Base-by-base conservation (phyloP, 371 early-diverging fungal species). In the Mycotypha africana region DNA sequence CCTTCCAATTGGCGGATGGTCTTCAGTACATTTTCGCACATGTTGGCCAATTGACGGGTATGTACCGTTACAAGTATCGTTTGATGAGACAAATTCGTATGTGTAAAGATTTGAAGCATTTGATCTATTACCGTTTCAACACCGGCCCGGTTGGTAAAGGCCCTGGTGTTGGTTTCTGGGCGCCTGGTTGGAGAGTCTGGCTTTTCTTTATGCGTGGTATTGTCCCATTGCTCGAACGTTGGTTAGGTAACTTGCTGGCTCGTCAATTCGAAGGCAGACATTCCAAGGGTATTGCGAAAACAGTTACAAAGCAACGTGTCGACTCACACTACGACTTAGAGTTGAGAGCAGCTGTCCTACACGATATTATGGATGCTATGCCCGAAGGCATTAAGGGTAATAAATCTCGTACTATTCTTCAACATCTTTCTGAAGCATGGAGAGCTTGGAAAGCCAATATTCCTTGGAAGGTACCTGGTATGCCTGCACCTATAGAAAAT, bases 51-150 rank as follows among this genome's bases (percentile, higher is more conserved):
- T 70, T 96, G 44, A 99, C 99, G 10, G 99, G 99, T 49, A 98
- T 99, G 91, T 99, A 99, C 74, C 88, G 98, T 54, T 99, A 99
- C 85, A 99, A 99, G 81, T 99, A 99, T 73, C 79, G 89, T 41
- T 70, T 97, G 42, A 98, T 99, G 98, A 66, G 92, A 56, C 99
- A 99, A 65, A 94, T 99, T 45, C 89, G 95, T 53, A 91, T 93
- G 77, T 79, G 89, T 72, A 95, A 93, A 71, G 97, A 96, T 74
- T 71, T 96, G 69, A 96, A 96, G 71, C 96, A 95, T 59, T 74
- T 93, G 61, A 95, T 95, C 55, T 82, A 90, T 60, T 89, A 92
- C 53, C 86, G 95, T n/a, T 95, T 96, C 75, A 98, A 92, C 66
- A 93, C 93, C 6, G 96, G 96, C 3, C 91, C 98, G 2, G 95